Conservation (phyloP, 1,139 yeast species). For the Pichia cactophila region DNA sequence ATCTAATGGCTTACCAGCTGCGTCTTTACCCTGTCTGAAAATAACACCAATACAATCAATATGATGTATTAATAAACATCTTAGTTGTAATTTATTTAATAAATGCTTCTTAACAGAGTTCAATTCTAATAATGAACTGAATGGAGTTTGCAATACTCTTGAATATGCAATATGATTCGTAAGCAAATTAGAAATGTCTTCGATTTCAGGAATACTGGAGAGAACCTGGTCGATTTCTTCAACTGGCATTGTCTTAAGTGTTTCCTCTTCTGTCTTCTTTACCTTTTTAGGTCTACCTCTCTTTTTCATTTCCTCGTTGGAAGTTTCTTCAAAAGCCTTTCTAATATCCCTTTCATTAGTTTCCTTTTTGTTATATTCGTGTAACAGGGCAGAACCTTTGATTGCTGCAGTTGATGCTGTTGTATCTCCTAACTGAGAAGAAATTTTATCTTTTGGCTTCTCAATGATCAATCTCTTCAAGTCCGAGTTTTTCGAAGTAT, state of each 20-base stretch:
- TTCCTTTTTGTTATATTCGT: not conserved
- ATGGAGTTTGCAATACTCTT: conserved; percentile 76
- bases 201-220: conserved; percentile 32
- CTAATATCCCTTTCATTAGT: not conserved
- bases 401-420: not conserved
- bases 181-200: conserved; percentile 54
- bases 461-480: not conserved
- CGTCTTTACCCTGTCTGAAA: conserved; percentile 85
- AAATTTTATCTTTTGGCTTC: not conserved
- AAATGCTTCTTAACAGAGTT: conserved; percentile 47
- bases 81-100: conserved; percentile 29
- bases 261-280: conserved; percentile 13
- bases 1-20: conserved; percentile 89
- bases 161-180: conserved; percentile 88
- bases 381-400: too few relatives aligned
- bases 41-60: conserved; percentile 71
- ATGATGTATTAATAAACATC: conserved; percentile 37
- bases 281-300: conserved; percentile 13
- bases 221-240: conserved; percentile 18
- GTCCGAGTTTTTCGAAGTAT: too few relatives aligned
- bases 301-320: conserved; percentile 6
- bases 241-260: conserved; percentile 14
- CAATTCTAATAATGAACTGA: conserved; percentile 44
- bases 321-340: not conserved
- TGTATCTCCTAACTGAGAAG: not conserved